Conservation (phyloP, 2,329 filamentous ascomycete species). For the Didymella arachidicola region DNA sequence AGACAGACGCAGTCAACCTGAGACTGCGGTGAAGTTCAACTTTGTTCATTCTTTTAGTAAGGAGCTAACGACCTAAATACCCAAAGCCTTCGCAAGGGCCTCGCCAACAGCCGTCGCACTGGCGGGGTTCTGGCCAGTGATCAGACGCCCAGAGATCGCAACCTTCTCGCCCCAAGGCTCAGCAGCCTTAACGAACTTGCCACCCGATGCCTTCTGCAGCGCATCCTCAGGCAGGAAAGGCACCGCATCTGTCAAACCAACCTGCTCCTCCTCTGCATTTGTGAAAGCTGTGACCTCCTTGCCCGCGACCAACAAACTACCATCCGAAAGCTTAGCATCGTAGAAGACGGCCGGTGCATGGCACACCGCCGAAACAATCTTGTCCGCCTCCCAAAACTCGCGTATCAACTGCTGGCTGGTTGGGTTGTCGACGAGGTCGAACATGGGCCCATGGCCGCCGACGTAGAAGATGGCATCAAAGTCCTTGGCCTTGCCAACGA, state of each 20-base stretch:
- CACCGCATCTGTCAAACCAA: constrained; percentile 54
- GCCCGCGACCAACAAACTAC: constrained; percentile 63
- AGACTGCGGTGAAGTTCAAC: too few species aligned
- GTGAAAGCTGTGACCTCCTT: constrained; percentile 67
- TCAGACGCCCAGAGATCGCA: constrained; percentile 51
- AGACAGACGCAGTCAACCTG: too few species aligned
- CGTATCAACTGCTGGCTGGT: constrained; percentile 67
- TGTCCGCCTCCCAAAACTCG: constrained; percentile 68
- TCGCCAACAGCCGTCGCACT: constrained; percentile 55
- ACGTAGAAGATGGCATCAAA: constrained; percentile 70
- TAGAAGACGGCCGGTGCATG: constrained; percentile 71
- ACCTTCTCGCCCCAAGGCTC: constrained; percentile 58
- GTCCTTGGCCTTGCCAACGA: constrained; percentile 64
- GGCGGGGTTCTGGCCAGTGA: constrained; percentile 60
- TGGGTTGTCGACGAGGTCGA: constrained; percentile 66
- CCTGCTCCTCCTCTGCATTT: constrained; percentile 63
- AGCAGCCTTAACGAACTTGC: constrained; percentile 63
- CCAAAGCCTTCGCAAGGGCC: constrained; percentile 52
- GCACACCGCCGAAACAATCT: constrained; percentile 72
- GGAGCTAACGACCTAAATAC: constrained; percentile 18
- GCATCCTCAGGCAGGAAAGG: constrained; percentile 70
- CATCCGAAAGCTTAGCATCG: constrained; percentile 61
- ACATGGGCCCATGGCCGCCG: constrained; percentile 70
- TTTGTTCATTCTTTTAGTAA: too few species aligned
- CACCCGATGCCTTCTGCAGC: constrained; percentile 60